Evolutionary conservation across 2,329 filamentous ascomycete species (phyloP).

Genomic region (Aspergillus alliaceus): DNA sequence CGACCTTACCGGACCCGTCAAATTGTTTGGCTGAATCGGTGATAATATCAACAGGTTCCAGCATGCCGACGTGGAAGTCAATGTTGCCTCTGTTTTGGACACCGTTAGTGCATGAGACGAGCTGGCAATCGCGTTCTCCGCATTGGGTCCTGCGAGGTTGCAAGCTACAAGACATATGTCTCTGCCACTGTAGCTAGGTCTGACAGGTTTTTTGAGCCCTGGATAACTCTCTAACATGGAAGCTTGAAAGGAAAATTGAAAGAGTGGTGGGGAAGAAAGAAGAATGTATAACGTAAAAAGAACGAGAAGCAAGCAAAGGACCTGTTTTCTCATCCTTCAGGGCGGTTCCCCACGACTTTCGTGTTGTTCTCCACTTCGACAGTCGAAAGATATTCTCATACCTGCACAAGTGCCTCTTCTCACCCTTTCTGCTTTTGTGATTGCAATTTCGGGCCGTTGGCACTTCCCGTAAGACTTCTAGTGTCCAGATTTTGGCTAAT

Average conservation of each 20-base stretch:
- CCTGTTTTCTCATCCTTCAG: background rate
- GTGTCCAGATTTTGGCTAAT: too few relatives aligned
- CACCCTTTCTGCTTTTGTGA: too few relatives aligned
- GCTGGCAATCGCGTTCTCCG: too few relatives aligned
- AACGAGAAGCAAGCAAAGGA: background rate
- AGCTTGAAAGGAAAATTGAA: background rate
- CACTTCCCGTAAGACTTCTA: too few relatives aligned
- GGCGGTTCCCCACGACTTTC: background rate
- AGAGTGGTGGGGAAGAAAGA: background rate
- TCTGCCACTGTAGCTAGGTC: background rate
- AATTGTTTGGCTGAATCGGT: conserved; percentile 30
- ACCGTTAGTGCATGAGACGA: conserved; percentile 37
- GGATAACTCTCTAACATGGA: background rate
- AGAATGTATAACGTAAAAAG: background rate
- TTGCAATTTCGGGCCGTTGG: too few relatives aligned
- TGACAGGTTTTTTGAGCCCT: background rate
- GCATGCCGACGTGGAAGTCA: conserved; percentile 25
- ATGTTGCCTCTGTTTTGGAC: conserved; percentile 24
- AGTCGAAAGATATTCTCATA: background rate
- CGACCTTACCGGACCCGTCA: conserved; percentile 31
- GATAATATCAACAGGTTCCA: conserved; percentile 41
- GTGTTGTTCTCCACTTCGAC: background rate
- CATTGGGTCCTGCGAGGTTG: background rate
- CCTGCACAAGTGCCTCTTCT: too few relatives aligned
- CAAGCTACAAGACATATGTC: background rate